These are phyloP conservation scores for Coprinopsis sp. DNA, from an alignment of 768 basidiomycete species.

Conservation along the genomic window DNA sequence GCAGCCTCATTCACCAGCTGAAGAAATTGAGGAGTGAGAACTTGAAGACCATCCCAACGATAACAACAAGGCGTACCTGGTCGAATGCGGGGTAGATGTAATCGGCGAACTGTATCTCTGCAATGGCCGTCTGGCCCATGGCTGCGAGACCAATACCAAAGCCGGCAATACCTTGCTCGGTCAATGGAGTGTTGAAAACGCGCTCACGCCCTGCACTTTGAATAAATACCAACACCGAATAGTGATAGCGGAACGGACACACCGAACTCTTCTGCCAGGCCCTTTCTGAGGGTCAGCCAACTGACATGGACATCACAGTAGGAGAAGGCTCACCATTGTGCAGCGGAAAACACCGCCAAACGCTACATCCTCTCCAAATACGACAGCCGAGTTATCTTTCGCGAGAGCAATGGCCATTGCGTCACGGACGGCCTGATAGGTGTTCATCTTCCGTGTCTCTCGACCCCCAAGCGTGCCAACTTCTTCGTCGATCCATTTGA, in stretches of 20 bases:
- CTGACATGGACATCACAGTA: background rate
- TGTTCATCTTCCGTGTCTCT: constrained; percentile 93
- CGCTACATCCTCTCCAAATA: constrained; percentile 89
- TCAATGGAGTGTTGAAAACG: constrained; percentile 92
- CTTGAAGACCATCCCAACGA: constrained; percentile 6
- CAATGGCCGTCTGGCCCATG: constrained; percentile 94
- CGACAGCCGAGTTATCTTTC: constrained; percentile 82
- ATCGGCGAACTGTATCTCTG: constrained; percentile 88
- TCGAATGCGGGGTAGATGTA: constrained; percentile 96
- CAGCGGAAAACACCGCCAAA: constrained; percentile 96
- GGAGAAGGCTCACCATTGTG: constrained; percentile 61
- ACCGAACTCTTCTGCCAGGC: constrained; percentile 92
- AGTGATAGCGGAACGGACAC: no score
- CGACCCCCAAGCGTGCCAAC: constrained; percentile 59
- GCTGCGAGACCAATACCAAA: constrained; percentile 89
- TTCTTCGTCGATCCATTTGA: constrained; percentile 68
- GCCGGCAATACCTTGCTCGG: constrained; percentile 91
- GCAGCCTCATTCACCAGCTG: constrained; percentile 94
- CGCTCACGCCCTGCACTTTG: constrained; percentile 77
- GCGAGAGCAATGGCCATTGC: constrained; percentile 82
- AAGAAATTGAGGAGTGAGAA: constrained; percentile 3
- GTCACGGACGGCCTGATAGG: constrained; percentile 89
- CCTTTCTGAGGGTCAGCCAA: constrained; percentile 39
- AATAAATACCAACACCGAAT: no score
- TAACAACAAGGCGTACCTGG: constrained; percentile 65